A percentile compares a stretch with the other conserved stretches of the same genome.
Evolutionary conservation across 2,329 filamentous ascomycete species (phyloP).

Genomic region (Trichoderma gracile): DNA sequence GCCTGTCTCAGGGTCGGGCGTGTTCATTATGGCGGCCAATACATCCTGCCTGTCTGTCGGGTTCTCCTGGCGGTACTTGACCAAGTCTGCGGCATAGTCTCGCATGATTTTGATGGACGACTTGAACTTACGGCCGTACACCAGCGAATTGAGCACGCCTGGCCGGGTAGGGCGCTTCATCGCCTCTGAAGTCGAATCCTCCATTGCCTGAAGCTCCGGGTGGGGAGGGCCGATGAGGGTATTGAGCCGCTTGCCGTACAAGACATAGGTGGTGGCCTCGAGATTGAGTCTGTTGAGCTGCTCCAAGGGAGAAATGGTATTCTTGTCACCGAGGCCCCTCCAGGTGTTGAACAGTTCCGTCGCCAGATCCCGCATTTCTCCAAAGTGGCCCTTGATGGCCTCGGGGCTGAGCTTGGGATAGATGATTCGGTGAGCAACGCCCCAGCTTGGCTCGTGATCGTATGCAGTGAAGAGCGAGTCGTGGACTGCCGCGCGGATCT

Average conservation of each 20-base stretch:
- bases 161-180: constrained; percentile 56
- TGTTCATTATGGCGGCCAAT: constrained; percentile 59
- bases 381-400: constrained; percentile 42
- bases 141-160: constrained; percentile 53
- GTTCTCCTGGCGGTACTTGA: constrained; percentile 55
- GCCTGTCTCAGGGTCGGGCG: constrained; percentile 62
- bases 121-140: constrained; percentile 56
- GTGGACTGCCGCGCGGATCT: constrained; percentile 53
- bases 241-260: constrained; percentile 54
- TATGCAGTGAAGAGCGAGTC: constrained; percentile 56
- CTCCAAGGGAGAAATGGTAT: constrained; percentile 47
- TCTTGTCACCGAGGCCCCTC: constrained; percentile 42
- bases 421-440: constrained; percentile 54
- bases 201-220: constrained; percentile 55
- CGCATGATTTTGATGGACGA: constrained; percentile 56
- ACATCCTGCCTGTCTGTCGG: constrained; percentile 60
- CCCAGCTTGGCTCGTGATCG: constrained; percentile 51
- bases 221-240: constrained; percentile 49
- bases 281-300: constrained; percentile 57
- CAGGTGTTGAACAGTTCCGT: constrained; percentile 54
- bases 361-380: constrained; percentile 51
- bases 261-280: constrained; percentile 50
- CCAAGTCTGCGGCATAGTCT: constrained; percentile 56
- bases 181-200: constrained; percentile 56
- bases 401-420: constrained; percentile 45